Conservation (phyloP, 140 eudicot species). For the Anethum foeniculum region DNA sequence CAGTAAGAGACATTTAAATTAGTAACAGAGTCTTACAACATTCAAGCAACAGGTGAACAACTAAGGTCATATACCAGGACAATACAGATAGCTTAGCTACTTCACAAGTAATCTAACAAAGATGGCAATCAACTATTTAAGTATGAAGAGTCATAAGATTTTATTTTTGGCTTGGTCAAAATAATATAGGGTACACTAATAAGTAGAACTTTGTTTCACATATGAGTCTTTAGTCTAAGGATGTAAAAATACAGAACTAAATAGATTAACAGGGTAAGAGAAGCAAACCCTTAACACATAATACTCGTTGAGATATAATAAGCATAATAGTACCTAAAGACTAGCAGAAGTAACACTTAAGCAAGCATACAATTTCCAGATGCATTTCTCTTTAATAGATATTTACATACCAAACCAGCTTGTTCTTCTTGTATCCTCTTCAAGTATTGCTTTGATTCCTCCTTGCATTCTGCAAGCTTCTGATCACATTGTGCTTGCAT, state of each 20-base stretch:
- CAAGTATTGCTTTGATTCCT: slow-evolving; percentile 55
- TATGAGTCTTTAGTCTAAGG: not conserved
- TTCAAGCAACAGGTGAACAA: not conserved
- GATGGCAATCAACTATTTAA: not conserved
- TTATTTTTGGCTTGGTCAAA: not conserved
- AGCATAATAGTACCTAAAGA: not conserved
- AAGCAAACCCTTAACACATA: not conserved
- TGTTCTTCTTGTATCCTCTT: slow-evolving; percentile 69
- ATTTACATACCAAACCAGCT: slow-evolving; percentile 55
- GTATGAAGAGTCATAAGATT: not conserved
- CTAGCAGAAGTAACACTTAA: slow-evolving; percentile 1
- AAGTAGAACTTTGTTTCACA: not conserved
- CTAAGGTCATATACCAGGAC: not conserved
- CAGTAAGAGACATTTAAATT: not conserved
- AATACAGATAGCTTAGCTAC: not conserved
- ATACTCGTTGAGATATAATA: not conserved
- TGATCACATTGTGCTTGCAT: slow-evolving; percentile 52
- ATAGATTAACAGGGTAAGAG: not conserved
- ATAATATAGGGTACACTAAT: not conserved
- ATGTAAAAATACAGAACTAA: not conserved
- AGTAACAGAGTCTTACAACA: not conserved
- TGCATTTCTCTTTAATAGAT: slow-evolving; percentile 2
- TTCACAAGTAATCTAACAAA: not conserved
- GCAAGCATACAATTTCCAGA: not conserved
- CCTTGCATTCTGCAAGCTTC: slow-evolving; percentile 56